phyloP scores from a whole-genome alignment of 1,284 basidiomycete genomes.

The Cystobasidiaceae sp. region DNA sequence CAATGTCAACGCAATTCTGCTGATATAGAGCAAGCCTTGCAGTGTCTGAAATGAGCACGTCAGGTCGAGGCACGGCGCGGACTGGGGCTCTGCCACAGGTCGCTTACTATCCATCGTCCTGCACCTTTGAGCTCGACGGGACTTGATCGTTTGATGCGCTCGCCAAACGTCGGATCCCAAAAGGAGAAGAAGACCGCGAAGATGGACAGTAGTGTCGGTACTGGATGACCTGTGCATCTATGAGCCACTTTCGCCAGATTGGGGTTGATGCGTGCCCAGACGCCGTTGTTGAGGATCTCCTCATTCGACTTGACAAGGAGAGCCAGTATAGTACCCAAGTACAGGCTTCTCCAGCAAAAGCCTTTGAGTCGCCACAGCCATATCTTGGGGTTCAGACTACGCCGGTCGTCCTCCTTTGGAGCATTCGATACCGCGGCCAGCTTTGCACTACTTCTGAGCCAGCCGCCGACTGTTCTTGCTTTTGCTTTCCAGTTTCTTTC shows the following conservation, averaged over 20 bases:
- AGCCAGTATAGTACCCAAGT: background rate
- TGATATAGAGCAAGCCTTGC: background rate
- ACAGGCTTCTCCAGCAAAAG: conserved; percentile 20
- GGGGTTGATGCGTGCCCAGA: too few relatives aligned
- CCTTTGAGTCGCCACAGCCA: conserved; percentile 33
- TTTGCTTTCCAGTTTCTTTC: conserved; percentile 75
- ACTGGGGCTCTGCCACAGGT: too few relatives aligned
- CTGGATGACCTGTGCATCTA: too few relatives aligned
- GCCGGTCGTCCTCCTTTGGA: background rate
- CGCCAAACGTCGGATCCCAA: conserved; percentile 37
- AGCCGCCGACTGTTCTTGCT: conserved; percentile 57
- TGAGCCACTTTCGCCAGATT: too few relatives aligned
- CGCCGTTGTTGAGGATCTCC: background rate
- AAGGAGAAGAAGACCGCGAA: conserved; percentile 33
- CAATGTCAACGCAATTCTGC: too few relatives aligned
- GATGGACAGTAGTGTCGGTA: background rate
- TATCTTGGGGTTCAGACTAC: background rate
- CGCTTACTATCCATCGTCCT: conserved; percentile 22
- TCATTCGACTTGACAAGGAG: background rate
- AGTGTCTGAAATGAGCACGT: background rate
- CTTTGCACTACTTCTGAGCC: conserved; percentile 30
- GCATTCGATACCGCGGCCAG: background rate
- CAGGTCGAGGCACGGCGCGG: too few relatives aligned
- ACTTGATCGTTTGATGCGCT: background rate
- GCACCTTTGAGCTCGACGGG: background rate